Percentiles rank a stretch among this genome's conserved stretches.
Evolutionary conservation across 106 monocot genomes (phyloP).

Genomic region (Posidonia australis): DNA sequence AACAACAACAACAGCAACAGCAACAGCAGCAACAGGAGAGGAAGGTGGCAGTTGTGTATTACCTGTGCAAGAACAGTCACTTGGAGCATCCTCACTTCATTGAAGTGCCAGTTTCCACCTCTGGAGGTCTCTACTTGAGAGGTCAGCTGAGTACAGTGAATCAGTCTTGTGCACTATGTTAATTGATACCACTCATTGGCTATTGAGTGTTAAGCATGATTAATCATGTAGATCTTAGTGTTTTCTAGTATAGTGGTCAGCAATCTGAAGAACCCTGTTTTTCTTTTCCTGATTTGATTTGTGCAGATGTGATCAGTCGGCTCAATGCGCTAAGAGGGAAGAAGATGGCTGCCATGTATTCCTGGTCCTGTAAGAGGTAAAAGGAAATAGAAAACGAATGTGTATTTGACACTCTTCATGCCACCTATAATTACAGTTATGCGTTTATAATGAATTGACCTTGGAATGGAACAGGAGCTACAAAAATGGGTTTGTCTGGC

Average conservation of each 20-base stretch:
- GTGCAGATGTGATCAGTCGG: conserved; percentile 53
- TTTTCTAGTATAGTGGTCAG: background rate
- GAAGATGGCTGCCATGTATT: conserved; percentile 66
- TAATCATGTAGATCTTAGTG: background rate
- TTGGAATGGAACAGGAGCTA: conserved; percentile 37
- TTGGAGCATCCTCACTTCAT: conserved; percentile 6
- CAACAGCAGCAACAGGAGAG: conserved; percentile 3
- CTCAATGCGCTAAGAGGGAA: conserved; percentile 64
- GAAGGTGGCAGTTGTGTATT: conserved; percentile 20
- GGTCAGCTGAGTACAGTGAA: background rate
- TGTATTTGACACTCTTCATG: background rate
- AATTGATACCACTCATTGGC: background rate
- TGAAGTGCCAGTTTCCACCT: background rate
- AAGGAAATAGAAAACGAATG: background rate
- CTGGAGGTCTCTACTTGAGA: conserved; percentile 5
- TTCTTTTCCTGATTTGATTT: background rate
- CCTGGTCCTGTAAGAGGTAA: conserved; percentile 97
- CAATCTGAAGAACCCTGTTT: too few species aligned
- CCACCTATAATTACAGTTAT: background rate
- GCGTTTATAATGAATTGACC: background rate
- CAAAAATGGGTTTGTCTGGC: conserved; percentile 84
- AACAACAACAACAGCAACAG: background rate
- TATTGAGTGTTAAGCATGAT: background rate
- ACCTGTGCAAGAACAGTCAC: conserved; percentile 8
- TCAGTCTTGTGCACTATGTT: background rate